phyloP scores from a whole-genome alignment of 2,329 filamentous ascomycete genomes.

The Diaporthe helianthi region DNA sequence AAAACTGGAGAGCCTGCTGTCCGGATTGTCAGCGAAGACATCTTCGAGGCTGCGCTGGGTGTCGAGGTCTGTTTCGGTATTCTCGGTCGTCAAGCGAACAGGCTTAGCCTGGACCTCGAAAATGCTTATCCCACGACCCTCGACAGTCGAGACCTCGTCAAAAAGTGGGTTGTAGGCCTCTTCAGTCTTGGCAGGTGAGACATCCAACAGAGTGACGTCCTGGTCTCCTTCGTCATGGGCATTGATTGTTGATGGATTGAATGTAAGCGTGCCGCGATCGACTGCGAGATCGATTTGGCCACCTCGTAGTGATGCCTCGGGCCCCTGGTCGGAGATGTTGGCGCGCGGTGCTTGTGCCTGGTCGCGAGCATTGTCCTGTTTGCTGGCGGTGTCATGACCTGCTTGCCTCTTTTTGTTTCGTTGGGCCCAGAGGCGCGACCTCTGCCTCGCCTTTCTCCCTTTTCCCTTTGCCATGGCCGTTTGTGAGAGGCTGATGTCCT shows the following conservation, averaged over 20 bases:
- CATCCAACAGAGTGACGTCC: constrained; percentile 20
- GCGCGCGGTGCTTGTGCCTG: neutral
- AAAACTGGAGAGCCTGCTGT: constrained; percentile 6
- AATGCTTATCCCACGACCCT: constrained; percentile 10
- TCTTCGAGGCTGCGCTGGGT: neutral
- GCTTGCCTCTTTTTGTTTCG: neutral
- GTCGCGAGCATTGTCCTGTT: neutral
- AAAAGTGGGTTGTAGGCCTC: neutral
- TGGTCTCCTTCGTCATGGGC: constrained; percentile 19
- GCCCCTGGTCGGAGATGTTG: neutral
- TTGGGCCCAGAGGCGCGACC: neutral
- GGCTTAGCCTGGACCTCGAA: neutral
- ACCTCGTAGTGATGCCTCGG: neutral
- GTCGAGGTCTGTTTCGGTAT: neutral
- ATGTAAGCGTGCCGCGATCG: neutral
- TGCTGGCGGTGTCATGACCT: neutral
- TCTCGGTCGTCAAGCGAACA: neutral
- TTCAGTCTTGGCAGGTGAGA: neutral
- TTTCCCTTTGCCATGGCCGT: constrained; percentile 23
- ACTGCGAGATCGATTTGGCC: neutral
- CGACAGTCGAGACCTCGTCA: neutral
- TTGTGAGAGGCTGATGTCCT: neutral
- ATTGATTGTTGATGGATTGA: constrained; percentile 26
- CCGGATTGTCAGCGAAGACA: constrained; percentile 15
- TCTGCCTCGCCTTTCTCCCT: neutral